Evolutionary conservation across 371 early-diverging fungal genomes (phyloP).

Genomic region (Basidiobolus meristosporus): DNA sequence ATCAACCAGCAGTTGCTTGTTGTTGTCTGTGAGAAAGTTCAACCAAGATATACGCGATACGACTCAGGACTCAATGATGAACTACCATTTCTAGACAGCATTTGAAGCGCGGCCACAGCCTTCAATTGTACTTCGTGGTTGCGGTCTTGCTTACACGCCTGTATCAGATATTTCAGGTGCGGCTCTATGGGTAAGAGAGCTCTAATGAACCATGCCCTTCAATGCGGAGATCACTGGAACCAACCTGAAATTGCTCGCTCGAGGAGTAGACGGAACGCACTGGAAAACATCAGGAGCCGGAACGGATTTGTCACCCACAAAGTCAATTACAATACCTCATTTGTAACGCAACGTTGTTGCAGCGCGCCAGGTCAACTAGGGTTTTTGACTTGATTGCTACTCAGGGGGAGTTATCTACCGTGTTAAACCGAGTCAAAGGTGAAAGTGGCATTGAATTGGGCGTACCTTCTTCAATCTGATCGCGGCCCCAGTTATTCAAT

Average conservation of each 20-base stretch:
- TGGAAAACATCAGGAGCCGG: no score
- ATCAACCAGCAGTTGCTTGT: constrained; percentile 25
- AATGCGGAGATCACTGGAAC: neutral
- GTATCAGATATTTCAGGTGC: neutral
- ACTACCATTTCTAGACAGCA: constrained; percentile 48
- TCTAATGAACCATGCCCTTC: neutral
- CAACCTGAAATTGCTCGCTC: neutral
- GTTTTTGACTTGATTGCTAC: no score
- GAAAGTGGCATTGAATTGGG: no score
- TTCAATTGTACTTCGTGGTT: constrained; percentile 25
- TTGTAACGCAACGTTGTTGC: no score
- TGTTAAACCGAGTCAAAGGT: no score
- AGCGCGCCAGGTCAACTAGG: no score
- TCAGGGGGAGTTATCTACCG: no score
- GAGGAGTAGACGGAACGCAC: neutral
- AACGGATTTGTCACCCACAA: no score
- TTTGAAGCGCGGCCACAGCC: constrained; percentile 42
- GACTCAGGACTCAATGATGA: neutral
- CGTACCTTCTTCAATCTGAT: no score
- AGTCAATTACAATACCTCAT: no score
- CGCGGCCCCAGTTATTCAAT: no score
- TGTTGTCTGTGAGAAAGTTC: constrained; percentile 18
- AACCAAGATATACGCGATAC: neutral
- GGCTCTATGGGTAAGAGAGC: neutral
- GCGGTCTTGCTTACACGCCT: neutral